Conservation (phyloP, 169 alveolate genomes). For the Amoebophrya sp. region DNA sequence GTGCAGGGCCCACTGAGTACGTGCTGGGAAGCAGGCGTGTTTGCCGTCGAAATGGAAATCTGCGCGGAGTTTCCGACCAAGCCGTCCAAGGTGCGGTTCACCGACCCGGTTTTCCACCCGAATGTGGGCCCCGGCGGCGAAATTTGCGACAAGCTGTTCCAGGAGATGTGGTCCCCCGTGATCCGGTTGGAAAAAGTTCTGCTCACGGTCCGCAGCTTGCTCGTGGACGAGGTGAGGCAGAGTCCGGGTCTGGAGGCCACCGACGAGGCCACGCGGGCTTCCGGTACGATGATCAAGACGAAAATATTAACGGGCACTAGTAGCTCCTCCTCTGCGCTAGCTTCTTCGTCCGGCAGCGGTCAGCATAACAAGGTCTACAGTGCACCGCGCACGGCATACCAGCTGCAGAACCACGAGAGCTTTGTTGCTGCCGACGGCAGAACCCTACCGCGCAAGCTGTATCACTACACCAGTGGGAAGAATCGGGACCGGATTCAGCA, state of each 20-base stretch:
- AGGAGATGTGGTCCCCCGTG: slow-evolving; percentile 47
- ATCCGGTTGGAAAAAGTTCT: neutral
- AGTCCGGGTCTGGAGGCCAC: no score
- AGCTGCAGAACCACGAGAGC: no score
- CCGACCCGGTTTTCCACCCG: slow-evolving; percentile 62
- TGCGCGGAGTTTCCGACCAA: slow-evolving; percentile 62
- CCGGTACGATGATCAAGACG: no score
- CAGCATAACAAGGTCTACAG: no score
- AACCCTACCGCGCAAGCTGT: neutral
- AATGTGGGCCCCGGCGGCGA: slow-evolving; percentile 82
- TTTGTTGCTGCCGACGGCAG: neutral
- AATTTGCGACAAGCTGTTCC: slow-evolving; percentile 77
- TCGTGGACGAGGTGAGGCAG: neutral
- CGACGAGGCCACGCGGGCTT: no score
- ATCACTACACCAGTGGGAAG: neutral
- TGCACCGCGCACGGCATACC: no score
- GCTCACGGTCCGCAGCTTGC: neutral
- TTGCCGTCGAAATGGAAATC: slow-evolving; percentile 64
- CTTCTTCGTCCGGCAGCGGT: no score
- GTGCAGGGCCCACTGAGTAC: neutral
- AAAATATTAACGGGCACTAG: no score
- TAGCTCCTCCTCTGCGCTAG: no score
- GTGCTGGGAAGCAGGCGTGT: slow-evolving; percentile 39
- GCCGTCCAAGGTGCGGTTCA: slow-evolving; percentile 61
- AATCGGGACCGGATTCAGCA: neutral